Evolutionary conservation across 306 rosid genomes (phyloP).

Genomic region (Sophora flavescens): DNA sequence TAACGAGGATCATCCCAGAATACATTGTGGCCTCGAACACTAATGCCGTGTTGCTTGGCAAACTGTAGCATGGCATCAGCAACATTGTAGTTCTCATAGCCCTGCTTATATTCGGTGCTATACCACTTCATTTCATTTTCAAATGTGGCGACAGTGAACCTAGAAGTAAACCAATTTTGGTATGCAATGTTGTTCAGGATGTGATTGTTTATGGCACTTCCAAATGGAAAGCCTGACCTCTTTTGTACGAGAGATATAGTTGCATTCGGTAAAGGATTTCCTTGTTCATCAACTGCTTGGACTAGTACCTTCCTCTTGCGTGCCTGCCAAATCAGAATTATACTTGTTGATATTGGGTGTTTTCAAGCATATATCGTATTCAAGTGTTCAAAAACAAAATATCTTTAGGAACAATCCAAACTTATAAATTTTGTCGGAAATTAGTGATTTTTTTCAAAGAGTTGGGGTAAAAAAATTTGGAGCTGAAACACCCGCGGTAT

Average conservation of each 20-base stretch:
- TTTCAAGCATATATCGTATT: not conserved
- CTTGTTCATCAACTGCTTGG: constrained; percentile 59
- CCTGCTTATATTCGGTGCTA: constrained; percentile 53
- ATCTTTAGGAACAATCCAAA: not conserved
- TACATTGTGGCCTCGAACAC: constrained; percentile 78
- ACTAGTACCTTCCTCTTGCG: constrained; percentile 64
- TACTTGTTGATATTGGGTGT: not conserved
- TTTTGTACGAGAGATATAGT: constrained; percentile 45
- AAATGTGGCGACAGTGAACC: constrained; percentile 71
- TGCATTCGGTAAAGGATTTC: constrained; percentile 64
- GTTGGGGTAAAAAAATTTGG: too few relatives aligned
- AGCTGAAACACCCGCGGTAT: too few relatives aligned
- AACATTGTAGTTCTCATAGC: constrained; percentile 53
- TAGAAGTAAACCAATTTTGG: constrained; percentile 72
- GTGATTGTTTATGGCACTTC: constrained; percentile 61
- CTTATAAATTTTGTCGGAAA: not conserved
- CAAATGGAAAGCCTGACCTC: constrained; percentile 58
- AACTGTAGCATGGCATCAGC: constrained; percentile 68
- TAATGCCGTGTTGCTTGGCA: constrained; percentile 52
- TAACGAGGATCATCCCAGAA: constrained; percentile 70
- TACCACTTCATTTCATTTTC: constrained; percentile 90
- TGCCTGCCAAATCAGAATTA: constrained; percentile 44
- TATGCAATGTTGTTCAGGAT: constrained; percentile 64
- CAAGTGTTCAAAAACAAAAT: not conserved
- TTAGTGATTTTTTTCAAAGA: not conserved